Conservation (phyloP, 169 alveolate species). For the Miamiensis avidus region DNA sequence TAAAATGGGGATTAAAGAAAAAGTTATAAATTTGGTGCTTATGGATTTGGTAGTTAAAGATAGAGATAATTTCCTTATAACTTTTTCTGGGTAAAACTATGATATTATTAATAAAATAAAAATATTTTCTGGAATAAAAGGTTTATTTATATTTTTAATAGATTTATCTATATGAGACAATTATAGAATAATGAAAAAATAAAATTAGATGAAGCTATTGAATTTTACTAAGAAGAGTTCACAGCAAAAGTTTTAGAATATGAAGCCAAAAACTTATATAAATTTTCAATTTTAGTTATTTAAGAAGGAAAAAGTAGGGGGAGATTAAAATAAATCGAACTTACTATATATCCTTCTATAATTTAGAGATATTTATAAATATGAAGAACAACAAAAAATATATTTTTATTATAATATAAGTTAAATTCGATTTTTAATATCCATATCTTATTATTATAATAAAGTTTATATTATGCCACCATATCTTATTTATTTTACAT, state of each 20-base stretch:
- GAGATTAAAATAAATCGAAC: not conserved
- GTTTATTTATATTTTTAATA: too few relatives aligned
- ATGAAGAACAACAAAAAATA: too few relatives aligned
- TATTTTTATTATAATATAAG: too few relatives aligned
- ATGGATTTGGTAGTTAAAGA: slow-evolving; percentile 8
- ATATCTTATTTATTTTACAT: too few relatives aligned
- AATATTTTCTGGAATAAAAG: not conserved
- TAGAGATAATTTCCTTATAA: slow-evolving; percentile 9
- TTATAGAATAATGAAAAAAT: not conserved
- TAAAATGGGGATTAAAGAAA: slow-evolving; percentile 17
- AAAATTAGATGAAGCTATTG: not conserved
- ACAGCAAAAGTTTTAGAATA: not conserved
- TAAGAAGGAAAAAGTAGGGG: not conserved
- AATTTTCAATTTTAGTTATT: not conserved
- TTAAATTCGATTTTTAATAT: too few relatives aligned
- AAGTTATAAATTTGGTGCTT: not conserved
- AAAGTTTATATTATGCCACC: too few relatives aligned
- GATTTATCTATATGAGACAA: not conserved
- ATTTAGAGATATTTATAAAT: too few relatives aligned
- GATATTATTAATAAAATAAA: too few relatives aligned
- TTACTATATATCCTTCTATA: not conserved
- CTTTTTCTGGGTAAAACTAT: slow-evolving; percentile 21
- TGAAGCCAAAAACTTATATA: not conserved
- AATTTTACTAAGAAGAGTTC: not conserved
- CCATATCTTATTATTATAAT: too few relatives aligned